Base-by-base conservation (phyloP, 1,284 basidiomycete species). In the Ceratobasidium sp. region DNA sequence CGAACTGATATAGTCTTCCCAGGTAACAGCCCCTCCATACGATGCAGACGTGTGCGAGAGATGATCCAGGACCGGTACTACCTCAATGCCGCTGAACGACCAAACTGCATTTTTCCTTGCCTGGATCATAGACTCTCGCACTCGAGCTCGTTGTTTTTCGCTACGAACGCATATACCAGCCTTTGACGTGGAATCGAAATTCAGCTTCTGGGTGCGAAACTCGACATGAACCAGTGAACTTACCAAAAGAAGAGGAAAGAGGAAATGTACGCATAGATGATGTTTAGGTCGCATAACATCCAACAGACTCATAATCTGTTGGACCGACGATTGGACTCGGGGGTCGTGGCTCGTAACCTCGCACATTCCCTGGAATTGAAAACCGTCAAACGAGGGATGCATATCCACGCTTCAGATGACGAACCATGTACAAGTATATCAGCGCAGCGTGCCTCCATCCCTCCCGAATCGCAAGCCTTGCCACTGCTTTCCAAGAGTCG, bases 261-360 rank as follows among this genome's bases (percentile, higher is more conserved):
- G 1, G 3, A 54, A 33, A 47, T 54, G 67, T 1, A 47, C 44
- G 14, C 54, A n/a, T 6, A 45, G 19, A 31, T 8, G 11, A 15
- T 22, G 1, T 1, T 71, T 27, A 9, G n/a, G 41, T 27, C 5
- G 17, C 6, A 48, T 31, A 14, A 36, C 47, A 7, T 19, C 22
- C 5, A 60, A 17, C 29, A 60, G 27, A 14, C 36, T 41, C 22
- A 60, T 45, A 36, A 73, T 63, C 36, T 73, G 71, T 14, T 29
- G 48, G 5, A 45, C 71, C 15, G 71, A 73, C 11, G 59, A 14
- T 33, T 73, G 71, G 27, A 73, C 71, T 45, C 71, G 59, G 6
- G 31, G 33, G n/a, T 73, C 71, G 22, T 73, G 59, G 14, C 48
- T 53, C 5, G 45, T 63, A 14, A 47, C 59, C 31, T 59, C 36